phyloP scores from a whole-genome alignment of 768 basidiomycete genomes.

The Candolleomyces efflorescens region DNA sequence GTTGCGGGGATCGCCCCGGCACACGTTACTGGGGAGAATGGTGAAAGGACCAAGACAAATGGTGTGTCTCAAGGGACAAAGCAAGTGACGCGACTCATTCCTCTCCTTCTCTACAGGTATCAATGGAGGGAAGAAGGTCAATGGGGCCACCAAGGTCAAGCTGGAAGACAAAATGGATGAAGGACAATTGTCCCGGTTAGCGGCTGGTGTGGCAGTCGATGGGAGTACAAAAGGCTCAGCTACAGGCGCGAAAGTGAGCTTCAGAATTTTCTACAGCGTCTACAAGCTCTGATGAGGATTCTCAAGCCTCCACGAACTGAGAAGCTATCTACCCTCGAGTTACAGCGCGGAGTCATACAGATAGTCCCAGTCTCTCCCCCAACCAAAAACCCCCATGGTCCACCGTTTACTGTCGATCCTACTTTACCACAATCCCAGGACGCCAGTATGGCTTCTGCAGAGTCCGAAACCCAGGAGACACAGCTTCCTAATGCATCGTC shows the following conservation, averaged over 20 bases:
- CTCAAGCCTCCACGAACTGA: slow-evolving; percentile 34
- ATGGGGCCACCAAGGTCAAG: slow-evolving; percentile 46
- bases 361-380: slow-evolving; percentile 58
- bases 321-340: slow-evolving; percentile 76
- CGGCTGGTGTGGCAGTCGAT: slow-evolving; percentile 79
- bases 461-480: neutral
- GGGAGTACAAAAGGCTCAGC: slow-evolving; percentile 26
- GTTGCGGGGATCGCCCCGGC: neutral
- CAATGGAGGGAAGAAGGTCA: neutral
- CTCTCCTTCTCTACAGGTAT: too few species aligned
- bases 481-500: neutral
- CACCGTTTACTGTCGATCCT: neutral
- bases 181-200: slow-evolving; percentile 68
- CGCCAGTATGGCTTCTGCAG: neutral
- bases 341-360: slow-evolving; percentile 78
- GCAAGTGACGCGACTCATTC: too few species aligned
- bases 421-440: neutral
- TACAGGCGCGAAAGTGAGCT: neutral
- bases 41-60: neutral
- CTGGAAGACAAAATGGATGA: slow-evolving; percentile 80
- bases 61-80: neutral
- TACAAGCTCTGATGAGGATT: neutral
- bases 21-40: neutral
- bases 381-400: neutral
- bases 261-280: neutral